A percentile compares a stretch with the other conserved stretches of the same genome.
Evolutionary conservation across 2,329 filamentous ascomycete species (phyloP).

Genomic region (Sclerotinia sclerotiorum): DNA sequence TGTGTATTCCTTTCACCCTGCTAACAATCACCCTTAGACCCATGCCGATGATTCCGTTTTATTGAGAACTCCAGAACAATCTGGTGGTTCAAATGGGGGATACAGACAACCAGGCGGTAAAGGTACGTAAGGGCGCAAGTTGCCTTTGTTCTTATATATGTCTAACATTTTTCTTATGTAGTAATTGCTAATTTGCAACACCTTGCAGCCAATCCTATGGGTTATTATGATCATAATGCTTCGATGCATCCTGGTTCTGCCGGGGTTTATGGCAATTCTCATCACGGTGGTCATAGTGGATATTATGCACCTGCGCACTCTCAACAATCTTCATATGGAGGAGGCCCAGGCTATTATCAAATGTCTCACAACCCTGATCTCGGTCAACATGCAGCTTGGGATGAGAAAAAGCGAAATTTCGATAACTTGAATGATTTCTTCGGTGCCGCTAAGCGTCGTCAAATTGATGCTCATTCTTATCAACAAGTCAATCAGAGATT

Average conservation of each 20-base stretch:
- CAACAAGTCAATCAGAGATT: constrained; percentile 87
- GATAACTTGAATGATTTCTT: constrained; percentile 92
- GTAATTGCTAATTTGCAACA: constrained; percentile 40
- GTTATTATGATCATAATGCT: constrained; percentile 62
- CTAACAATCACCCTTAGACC: constrained; percentile 52
- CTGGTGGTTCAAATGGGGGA: constrained; percentile 41
- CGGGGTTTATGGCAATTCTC: constrained; percentile 50
- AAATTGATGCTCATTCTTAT: constrained; percentile 88
- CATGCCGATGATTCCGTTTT: constrained; percentile 92
- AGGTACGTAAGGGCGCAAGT: constrained; percentile 37
- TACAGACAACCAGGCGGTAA: constrained; percentile 52
- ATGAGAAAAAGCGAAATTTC: constrained; percentile 78
- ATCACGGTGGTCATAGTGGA: constrained; percentile 52
- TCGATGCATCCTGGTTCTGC: constrained; percentile 59
- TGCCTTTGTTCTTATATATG: constrained; percentile 32
- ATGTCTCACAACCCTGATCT: constrained; percentile 65
- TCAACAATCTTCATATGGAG: constrained; percentile 55
- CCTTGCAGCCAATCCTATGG: constrained; percentile 38
- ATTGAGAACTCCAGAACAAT: constrained; percentile 43
- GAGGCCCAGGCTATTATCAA: constrained; percentile 74
- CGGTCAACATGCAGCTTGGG: constrained; percentile 61
- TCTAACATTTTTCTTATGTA: constrained; percentile 32
- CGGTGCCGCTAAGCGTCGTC: constrained; percentile 84
- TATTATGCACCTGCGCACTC: constrained; percentile 51
- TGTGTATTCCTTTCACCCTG: constrained; percentile 23